Evolutionary conservation across 2,329 filamentous ascomycete genomes (phyloP).

Genomic region (Trichoderma sp.): DNA sequence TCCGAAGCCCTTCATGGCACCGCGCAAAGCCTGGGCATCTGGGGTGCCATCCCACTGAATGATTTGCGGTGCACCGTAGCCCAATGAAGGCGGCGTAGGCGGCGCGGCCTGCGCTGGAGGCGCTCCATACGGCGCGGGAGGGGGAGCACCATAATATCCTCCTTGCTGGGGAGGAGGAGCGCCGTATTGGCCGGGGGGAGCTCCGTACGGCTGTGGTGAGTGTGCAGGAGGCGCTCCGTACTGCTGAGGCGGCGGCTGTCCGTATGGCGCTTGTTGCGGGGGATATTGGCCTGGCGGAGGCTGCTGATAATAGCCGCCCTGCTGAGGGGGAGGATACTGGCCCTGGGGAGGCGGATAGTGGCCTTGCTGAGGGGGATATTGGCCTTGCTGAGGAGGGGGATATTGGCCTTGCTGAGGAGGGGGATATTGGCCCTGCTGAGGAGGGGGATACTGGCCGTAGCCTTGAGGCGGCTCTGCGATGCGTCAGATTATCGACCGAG

Average conservation of each 20-base stretch:
- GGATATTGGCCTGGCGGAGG: slow-evolving; percentile 34
- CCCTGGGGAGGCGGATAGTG: slow-evolving; percentile 38
- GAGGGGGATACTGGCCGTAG: slow-evolving; percentile 42
- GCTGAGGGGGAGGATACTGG: slow-evolving; percentile 33
- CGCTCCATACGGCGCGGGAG: slow-evolving; percentile 38
- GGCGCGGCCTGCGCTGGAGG: slow-evolving; percentile 56
- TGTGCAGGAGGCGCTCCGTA: slow-evolving; percentile 39
- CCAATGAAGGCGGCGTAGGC: slow-evolving; percentile 67
- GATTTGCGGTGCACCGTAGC: slow-evolving; percentile 72
- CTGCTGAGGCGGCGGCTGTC: slow-evolving; percentile 30
- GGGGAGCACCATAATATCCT: slow-evolving; percentile 45
- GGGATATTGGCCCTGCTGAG: slow-evolving; percentile 38
- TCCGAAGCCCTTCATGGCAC: slow-evolving; percentile 91
- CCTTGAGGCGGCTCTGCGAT: slow-evolving; percentile 41
- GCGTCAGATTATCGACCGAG: slow-evolving; percentile 27
- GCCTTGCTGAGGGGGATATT: slow-evolving; percentile 39
- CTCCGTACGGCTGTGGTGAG: slow-evolving; percentile 28
- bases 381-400: slow-evolving; percentile 36
- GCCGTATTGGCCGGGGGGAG: slow-evolving; percentile 33
- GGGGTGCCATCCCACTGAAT: slow-evolving; percentile 68
- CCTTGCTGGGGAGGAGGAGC: slow-evolving; percentile 35
- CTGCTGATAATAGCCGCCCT: slow-evolving; percentile 37
- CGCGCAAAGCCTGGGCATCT: slow-evolving; percentile 71
- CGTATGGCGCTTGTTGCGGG: slow-evolving; percentile 32
- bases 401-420: slow-evolving; percentile 41